Evolutionary conservation across 371 early-diverging fungal genomes (phyloP).

Genomic region (Mucor mucedo): DNA sequence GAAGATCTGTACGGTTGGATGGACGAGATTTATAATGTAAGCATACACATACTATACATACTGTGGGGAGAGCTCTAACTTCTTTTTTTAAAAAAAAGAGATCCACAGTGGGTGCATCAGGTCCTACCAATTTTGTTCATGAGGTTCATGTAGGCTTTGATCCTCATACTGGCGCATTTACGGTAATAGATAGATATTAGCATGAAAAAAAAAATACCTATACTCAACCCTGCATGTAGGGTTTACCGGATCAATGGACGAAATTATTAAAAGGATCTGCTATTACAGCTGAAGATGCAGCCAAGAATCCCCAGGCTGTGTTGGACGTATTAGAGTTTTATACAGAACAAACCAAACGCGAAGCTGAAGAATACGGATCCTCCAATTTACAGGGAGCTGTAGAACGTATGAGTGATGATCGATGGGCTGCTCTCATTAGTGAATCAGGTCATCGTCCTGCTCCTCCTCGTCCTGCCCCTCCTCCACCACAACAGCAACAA

Average conservation of each 20-base stretch:
- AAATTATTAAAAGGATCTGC: conserved; percentile 85
- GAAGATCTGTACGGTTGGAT: conserved; percentile 98
- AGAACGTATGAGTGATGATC: conserved; percentile 48
- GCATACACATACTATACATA: background rate
- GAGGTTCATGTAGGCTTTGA: conserved; percentile 97
- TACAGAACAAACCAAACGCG: conserved; percentile 74
- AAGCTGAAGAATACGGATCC: conserved; percentile 56
- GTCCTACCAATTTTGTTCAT: conserved; percentile 94
- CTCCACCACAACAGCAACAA: conserved; percentile 30
- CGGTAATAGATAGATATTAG: conserved; percentile 52
- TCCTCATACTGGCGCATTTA: conserved; percentile 89
- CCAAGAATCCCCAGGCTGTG: conserved; percentile 95
- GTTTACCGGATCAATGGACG: conserved; percentile 93
- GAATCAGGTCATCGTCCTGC: conserved; percentile 24
- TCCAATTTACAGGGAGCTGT: conserved; percentile 45
- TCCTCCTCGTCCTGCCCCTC: conserved; percentile 35
- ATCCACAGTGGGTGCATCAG: conserved; percentile 79
- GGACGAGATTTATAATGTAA: conserved; percentile 91
- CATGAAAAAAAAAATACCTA: too few species aligned
- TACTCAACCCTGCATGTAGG: conserved; percentile 45
- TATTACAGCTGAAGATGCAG: conserved; percentile 93
- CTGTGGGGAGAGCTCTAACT: background rate
- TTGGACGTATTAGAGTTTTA: conserved; percentile 95
- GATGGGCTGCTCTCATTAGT: conserved; percentile 51
- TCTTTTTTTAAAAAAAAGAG: conserved; percentile 22